Base-by-base conservation (phyloP, 495 filamentous ascomycete genomes). In the Trichoderma gamsii region DNA sequence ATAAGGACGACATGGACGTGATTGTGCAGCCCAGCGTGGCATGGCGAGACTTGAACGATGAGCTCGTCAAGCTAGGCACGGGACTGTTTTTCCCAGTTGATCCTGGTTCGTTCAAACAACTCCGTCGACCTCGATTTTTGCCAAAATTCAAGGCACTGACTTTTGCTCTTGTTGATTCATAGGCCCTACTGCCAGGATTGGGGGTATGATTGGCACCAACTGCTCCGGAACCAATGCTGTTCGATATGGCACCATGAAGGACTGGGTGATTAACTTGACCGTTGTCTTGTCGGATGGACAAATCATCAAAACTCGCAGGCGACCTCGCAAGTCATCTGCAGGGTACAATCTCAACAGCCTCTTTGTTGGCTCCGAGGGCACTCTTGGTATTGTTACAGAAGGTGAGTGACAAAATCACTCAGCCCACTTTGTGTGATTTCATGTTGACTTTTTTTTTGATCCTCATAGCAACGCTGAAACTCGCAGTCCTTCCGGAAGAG, bases 41-140 rank as follows among this genome's bases (percentile, higher is more conserved):
- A n/a, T 97, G 92, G 92, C 92, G 94, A 87, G 85, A 89, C 59
- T 78, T 97, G 63, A 97, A 97, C 73, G 86, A 90, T 69, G 79
- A 91, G 72, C 85, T 97, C 67, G 84, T 79, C 9, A 79, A 85
- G 72, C 88, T 88, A 74, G 80, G 84, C 56, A 86, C 82, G 23
- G 91, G 91, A 1, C 86, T 97, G 16, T 97, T 97, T 80, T 96
- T 97, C 76, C 93, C 93, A 0, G 86, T 93, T 18, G 92, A 96
- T 72, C 92, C 92, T 21, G 90, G 89, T 71, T 78, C 79, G 80
- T 74, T 35, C n/a, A n/a, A 52, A 11, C 3, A 52, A 23, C 21
- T 9, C 44, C 29, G 21, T 41, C 18, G 11, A 5, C 61, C 43
- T 5, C 7, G 6, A 32, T 51, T 49, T 29, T 27, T 23, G 35